A percentile compares a stretch with the other conserved stretches of the same genome.
Conservation (phyloP, 495 filamentous ascomycete genomes). For the Neurospora pannonica region DNA sequence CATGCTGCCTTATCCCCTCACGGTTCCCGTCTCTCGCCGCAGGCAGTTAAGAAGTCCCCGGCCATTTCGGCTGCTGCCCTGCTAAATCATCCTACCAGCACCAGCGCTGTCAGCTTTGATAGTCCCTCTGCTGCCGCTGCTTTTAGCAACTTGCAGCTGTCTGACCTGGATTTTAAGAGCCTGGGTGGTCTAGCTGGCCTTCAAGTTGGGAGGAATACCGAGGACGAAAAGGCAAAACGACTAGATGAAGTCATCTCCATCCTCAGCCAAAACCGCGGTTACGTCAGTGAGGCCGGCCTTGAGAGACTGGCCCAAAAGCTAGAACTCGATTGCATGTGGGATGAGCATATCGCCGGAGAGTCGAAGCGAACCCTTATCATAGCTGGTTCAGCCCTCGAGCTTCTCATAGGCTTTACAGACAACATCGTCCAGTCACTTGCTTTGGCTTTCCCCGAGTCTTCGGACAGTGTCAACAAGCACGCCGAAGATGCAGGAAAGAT, state of each 20-base stretch:
- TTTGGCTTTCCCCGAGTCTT: constrained; percentile 36
- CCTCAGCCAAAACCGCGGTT: constrained; percentile 29
- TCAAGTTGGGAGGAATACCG: constrained; percentile 32
- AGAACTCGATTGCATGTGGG: constrained; percentile 65
- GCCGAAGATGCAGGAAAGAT: constrained; percentile 42
- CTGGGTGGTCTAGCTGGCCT: constrained; percentile 17
- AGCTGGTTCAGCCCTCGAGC: constrained; percentile 53
- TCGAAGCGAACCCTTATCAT: constrained; percentile 53
- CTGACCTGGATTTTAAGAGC: constrained; percentile 34
- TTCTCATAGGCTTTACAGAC: constrained; percentile 44
- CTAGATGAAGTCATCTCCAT: constrained; percentile 43
- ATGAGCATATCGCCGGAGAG: constrained; percentile 38
- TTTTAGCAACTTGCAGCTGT: constrained; percentile 34
- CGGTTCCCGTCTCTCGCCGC: constrained; percentile 41
- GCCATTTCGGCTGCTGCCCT: constrained; percentile 27
- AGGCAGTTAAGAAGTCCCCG: constrained; percentile 48
- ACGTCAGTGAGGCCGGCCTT: constrained; percentile 73
- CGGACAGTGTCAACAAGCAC: constrained; percentile 40
- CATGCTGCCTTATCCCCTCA: constrained; percentile 43
- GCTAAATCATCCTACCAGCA: constrained; percentile 25
- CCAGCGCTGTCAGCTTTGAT: constrained; percentile 38
- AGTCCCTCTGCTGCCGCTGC: constrained; percentile 44
- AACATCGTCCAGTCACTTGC: constrained; percentile 40
- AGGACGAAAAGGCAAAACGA: constrained; percentile 48
- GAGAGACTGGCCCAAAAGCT: constrained; percentile 64